Conservation (phyloP, 352 stramenopile genomes). For the Aphanomyces stellatus region DNA sequence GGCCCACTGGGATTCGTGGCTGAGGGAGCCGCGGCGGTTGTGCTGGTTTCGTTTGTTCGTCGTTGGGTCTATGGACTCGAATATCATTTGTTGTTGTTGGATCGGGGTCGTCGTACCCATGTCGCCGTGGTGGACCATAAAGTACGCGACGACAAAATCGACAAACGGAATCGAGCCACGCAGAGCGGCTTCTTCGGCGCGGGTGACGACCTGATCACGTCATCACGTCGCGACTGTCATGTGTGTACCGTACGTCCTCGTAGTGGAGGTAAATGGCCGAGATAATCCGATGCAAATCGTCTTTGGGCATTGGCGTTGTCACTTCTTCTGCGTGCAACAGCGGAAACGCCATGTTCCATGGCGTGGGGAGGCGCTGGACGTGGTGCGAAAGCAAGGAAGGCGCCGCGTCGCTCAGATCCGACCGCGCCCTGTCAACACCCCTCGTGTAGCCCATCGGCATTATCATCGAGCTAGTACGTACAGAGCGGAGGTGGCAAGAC, state of each 20-base stretch:
- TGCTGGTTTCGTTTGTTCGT: background rate
- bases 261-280: background rate
- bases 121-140: background rate
- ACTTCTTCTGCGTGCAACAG: background rate
- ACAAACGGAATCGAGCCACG: background rate
- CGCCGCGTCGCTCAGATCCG: background rate
- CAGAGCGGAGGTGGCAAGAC: too few relatives aligned
- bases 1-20: background rate
- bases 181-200: too few relatives aligned
- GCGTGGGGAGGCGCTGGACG: background rate
- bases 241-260: conserved; percentile 10
- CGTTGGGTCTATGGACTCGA: background rate
- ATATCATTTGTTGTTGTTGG: background rate
- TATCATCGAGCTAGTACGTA: background rate
- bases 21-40: too few relatives aligned
- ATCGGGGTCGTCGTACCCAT: background rate
- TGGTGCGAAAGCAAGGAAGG: background rate
- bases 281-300: background rate
- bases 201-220: too few relatives aligned
- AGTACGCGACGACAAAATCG: conserved; percentile 7
- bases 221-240: too few relatives aligned
- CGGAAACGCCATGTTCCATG: background rate
- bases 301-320: background rate
- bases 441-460: background rate
- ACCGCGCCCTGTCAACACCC: background rate